Conservation (phyloP, 768 basidiomycete species). For the Russula ochroleuca region DNA sequence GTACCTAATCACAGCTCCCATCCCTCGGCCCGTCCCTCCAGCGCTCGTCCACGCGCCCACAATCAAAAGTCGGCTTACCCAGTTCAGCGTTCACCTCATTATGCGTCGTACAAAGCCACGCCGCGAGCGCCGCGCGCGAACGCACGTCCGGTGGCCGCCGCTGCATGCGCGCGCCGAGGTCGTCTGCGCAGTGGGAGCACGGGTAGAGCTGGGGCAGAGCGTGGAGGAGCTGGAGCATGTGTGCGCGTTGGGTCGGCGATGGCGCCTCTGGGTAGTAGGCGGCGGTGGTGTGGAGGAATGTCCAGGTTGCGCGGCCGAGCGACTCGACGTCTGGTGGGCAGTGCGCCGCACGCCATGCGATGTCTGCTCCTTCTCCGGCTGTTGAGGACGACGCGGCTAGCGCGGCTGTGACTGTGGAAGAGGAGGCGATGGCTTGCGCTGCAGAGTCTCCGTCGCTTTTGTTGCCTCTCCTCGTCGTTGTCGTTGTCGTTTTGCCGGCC, state of each 20-base stretch:
- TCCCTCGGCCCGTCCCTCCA: conserved; percentile 91
- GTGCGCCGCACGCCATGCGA: conserved; percentile 46
- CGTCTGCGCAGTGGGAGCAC: conserved; percentile 77
- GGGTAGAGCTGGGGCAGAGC: conserved; percentile 84
- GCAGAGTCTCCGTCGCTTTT: conserved; percentile 31
- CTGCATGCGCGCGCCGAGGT: conserved; percentile 71
- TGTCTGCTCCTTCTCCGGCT: conserved; percentile 31
- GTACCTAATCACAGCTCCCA: conserved; percentile 73
- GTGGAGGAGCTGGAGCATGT: conserved; percentile 78
- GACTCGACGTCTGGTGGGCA: conserved; percentile 91
- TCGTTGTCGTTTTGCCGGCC: conserved; percentile 33
- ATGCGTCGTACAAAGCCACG: conserved; percentile 89
- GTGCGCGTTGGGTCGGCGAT: conserved; percentile 64
- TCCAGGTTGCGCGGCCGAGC: conserved; percentile 92
- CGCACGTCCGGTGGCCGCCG: conserved; percentile 73
- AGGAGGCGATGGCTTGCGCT: conserved; percentile 34
- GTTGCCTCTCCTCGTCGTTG: background rate
- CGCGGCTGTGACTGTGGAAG: background rate
- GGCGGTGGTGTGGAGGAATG: conserved; percentile 92
- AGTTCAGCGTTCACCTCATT: conserved; percentile 88
- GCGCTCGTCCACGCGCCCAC: conserved; percentile 73
- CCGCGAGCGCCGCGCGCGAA: conserved; percentile 59
- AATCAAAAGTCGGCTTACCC: conserved; percentile 82
- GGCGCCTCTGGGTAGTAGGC: conserved; percentile 92
- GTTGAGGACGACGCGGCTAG: background rate